Evolutionary conservation across 495 filamentous ascomycete genomes (phyloP), one percentile per base, ranked within the genome.

Genomic region (Tuber borchii): DNA sequence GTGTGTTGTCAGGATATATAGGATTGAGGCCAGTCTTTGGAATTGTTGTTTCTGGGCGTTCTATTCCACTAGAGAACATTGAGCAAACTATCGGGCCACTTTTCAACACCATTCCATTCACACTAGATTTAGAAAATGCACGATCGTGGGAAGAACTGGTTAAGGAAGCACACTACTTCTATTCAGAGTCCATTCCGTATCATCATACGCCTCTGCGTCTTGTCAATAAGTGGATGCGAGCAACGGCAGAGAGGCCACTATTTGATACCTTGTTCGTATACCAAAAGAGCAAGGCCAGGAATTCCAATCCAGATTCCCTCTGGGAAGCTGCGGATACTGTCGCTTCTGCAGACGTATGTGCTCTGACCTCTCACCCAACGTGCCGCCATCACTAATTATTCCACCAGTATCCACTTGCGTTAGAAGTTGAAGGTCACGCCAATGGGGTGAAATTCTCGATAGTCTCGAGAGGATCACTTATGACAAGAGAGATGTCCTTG

Each of bases 231-330:
- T 90, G 93, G 91, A 79, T 86, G 84, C 77, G 83, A 78, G 84
- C 85, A 82, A 84, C 88, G 69, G 76, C 86, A 69, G 86, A 89
- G 69, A 83, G 87, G 78, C 83, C 87, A 71, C 82, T 97, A 39
- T 97, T 97, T 79, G 93, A 97, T 79, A 91, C 88, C 0, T 85
- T 98, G 8, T 97, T 97, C 80, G 91, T 94, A 0, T 97, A 96
- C 78, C 91, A 96, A 79, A 88, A 89, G 82, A 83, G 84, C 44
- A 77, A 56, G 39, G 8, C 34, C 44, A 74, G 78, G 43, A 73
- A 78, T 68, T 2, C 68, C n/a, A 81, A 82, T 9, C 76, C 78
- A 51, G 75, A 73, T 8, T 78, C n/a, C 19, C 79, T 92, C 2
- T 93, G 92, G 90, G 84, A 81, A 1, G 80, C 87, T 16, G 44